Evolutionary conservation across 148 eudicot species (phyloP).

Genomic region (Bassia scoparia): DNA sequence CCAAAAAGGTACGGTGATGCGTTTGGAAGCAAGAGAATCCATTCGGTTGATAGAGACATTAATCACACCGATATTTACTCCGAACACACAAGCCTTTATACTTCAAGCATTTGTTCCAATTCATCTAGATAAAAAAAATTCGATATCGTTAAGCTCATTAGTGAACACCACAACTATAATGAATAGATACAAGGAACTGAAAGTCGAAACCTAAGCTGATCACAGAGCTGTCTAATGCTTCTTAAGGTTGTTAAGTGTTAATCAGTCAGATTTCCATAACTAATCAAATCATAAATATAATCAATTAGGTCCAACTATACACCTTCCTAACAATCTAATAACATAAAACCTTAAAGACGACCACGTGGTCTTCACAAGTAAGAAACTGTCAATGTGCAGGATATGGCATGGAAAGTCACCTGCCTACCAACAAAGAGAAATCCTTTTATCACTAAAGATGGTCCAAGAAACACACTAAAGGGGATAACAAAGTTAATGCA

Average conservation of each 20-base stretch:
- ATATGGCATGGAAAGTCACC: constrained; percentile 18
- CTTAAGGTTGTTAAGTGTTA: too few relatives aligned
- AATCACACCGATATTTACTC: too few relatives aligned
- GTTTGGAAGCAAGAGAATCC: too few relatives aligned
- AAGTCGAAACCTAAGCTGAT: background rate
- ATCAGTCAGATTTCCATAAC: background rate
- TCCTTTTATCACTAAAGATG: constrained; percentile 16
- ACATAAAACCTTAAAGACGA: constrained; percentile 23
- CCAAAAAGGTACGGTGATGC: too few relatives aligned
- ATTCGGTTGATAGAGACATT: too few relatives aligned
- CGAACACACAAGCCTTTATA: too few relatives aligned
- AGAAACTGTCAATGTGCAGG: constrained; percentile 22
- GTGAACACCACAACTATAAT: background rate
- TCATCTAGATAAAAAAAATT: too few relatives aligned
- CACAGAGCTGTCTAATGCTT: background rate
- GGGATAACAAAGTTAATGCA: constrained; percentile 13
- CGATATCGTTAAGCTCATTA: too few relatives aligned
- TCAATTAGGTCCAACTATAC: constrained; percentile 22
- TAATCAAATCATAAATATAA: background rate
- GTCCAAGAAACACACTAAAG: constrained; percentile 12
- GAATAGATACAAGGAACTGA: background rate
- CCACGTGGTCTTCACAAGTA: constrained; percentile 33
- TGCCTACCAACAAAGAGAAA: constrained; percentile 12
- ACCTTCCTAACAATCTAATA: constrained; percentile 9
- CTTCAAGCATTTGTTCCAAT: too few relatives aligned